These are phyloP conservation scores for Xylariaceae sp. DNA, from an alignment of 2,329 filamentous ascomycete genomes.

Conservation along the genomic window DNA sequence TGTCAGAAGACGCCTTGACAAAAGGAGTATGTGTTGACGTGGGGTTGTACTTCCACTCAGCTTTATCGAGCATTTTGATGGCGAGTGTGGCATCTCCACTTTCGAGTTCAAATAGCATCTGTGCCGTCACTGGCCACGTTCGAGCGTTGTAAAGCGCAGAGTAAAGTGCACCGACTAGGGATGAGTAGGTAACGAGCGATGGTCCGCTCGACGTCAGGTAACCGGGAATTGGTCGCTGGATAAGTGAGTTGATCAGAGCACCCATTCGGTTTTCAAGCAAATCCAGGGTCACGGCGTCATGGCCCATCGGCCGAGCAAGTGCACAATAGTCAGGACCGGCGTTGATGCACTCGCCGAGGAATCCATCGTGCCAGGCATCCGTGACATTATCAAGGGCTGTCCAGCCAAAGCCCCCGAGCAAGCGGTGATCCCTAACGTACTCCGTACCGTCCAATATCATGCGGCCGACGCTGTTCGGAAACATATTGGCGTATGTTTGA, in stretches of 20 bases:
- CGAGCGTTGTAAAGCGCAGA: constrained; percentile 39
- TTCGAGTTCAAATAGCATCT: constrained; percentile 42
- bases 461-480: constrained; percentile 43
- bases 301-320: constrained; percentile 35
- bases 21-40: constrained; percentile 29
- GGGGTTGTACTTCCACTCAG: constrained; percentile 40
- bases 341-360: constrained; percentile 45
- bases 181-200: constrained; percentile 43
- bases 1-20: constrained; percentile 34
- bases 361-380: constrained; percentile 45
- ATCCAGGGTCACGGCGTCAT: constrained; percentile 31
- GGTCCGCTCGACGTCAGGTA: constrained; percentile 39
- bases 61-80: constrained; percentile 35
- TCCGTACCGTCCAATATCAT: constrained; percentile 47
- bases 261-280: constrained; percentile 38
- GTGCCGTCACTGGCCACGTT: constrained; percentile 39
- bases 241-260: constrained; percentile 35
- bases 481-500: constrained; percentile 48
- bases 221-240: constrained; percentile 35
- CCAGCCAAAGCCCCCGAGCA: constrained; percentile 43
- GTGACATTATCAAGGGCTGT: constrained; percentile 46
- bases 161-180: constrained; percentile 38
- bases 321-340: constrained; percentile 44
- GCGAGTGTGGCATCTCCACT: constrained; percentile 41
- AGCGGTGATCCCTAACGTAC: constrained; percentile 42